Base-by-base conservation (phyloP, 495 filamentous ascomycete genomes). In the Daldinia bambusicola region DNA sequence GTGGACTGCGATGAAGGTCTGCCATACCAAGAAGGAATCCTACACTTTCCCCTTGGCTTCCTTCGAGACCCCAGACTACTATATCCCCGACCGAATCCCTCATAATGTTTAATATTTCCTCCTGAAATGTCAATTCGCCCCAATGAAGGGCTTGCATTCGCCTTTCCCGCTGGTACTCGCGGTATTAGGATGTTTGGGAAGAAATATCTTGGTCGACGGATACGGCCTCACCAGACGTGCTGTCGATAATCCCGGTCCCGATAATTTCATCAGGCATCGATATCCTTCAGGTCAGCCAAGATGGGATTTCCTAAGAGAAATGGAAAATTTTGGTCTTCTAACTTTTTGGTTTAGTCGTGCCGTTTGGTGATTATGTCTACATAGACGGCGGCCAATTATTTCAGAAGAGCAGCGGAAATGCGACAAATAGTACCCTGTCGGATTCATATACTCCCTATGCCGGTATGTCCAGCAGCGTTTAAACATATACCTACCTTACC, bases 331-430 rank as follows among this genome's bases (percentile, higher is more conserved):
- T 55, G 43, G 18, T 64, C 65, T 72, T 64, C 65, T 72, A 65
- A 69, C 45, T 58, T 64, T 30, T 20, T n/a, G 12, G 32, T 52
- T 56, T 63, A 48, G 74, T 72, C 30, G 75, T 75, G 48, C 60
- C 61, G 34, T 57, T 77, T 16, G 71, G 66, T 12, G 59, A 77
- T 66, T 68, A 74, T 43, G 41, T 76, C 66, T 79, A 77, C 31
- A 67, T 78, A 55, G 76, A 78, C 52, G 77, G 77, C 50, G 77
- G 77, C 43, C 67, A 77, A 58, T 30, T 77, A 4, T 76, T 43
- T n/a, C 68, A 74, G 57, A 53, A 30, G n/a, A 57, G 16, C 43
- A 72, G 74, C 14, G 68, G 60, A 14, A 75, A 62, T 40, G 50
- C 36, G 18, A 48, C 74, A 14, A 65, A 70, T 22, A 52, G 66